Percentiles rank a stretch among this genome's conserved stretches.
Evolutionary conservation across 164 flowering plant species (phyloP).

Genomic region (Vitis cinerea): DNA sequence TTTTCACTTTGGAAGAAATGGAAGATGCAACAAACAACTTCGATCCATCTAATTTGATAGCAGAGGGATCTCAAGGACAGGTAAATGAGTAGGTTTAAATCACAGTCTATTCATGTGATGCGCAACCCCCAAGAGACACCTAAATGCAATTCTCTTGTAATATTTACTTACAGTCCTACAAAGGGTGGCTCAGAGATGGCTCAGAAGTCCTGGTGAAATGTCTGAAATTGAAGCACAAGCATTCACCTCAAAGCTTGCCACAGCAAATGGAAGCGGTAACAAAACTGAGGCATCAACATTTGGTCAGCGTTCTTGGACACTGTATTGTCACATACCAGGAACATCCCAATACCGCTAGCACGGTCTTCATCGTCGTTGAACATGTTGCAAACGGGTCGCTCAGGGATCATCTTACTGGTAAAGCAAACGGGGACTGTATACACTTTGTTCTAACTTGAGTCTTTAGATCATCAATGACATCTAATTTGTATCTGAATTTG

Average conservation of each 20-base stretch:
- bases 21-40: slow-evolving; percentile 85
- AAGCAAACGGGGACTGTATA: neutral
- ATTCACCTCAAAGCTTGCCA: slow-evolving; percentile 44
- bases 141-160: neutral
- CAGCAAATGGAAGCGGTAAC: slow-evolving; percentile 63
- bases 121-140: no score
- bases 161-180: slow-evolving; percentile 55
- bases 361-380: slow-evolving; percentile 64
- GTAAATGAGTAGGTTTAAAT: slow-evolving; percentile 25
- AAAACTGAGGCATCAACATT: slow-evolving; percentile 69
- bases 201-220: slow-evolving; percentile 55
- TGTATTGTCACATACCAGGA: slow-evolving; percentile 57
- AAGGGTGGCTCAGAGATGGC: slow-evolving; percentile 73
- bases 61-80: slow-evolving; percentile 74
- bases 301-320: slow-evolving; percentile 89
- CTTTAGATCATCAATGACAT: neutral
- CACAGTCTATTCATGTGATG: neutral
- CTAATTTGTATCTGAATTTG: slow-evolving; percentile 2
- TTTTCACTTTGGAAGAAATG: slow-evolving; percentile 72
- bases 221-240: slow-evolving; percentile 53
- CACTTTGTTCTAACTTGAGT: no score
- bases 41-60: slow-evolving; percentile 56
- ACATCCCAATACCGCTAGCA: slow-evolving; percentile 38
- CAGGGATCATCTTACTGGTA: slow-evolving; percentile 65
- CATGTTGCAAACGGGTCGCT: slow-evolving; percentile 59